Conservation (phyloP, 805 yeast species). For the Barnettozyma wickerhamii region DNA sequence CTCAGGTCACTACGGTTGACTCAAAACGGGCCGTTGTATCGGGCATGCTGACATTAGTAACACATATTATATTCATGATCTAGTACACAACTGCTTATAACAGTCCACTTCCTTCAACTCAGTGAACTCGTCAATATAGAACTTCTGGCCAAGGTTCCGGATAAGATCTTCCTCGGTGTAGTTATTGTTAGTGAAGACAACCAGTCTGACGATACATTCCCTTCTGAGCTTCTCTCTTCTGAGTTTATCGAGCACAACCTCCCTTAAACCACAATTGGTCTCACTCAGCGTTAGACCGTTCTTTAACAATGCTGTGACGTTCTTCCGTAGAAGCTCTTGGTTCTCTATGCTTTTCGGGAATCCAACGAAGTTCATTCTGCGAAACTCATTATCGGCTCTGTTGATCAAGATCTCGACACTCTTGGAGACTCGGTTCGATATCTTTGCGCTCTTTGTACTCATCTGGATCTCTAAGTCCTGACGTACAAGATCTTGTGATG, state of each 20-base stretch:
- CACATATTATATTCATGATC: too few species aligned
- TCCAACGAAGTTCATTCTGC: constrained; percentile 4
- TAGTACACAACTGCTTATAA: constrained; percentile 3
- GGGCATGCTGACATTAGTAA: too few species aligned
- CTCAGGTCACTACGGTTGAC: too few species aligned
- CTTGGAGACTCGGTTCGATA: constrained; percentile 19
- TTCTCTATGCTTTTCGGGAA: constrained; percentile 11
- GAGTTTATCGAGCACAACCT: constrained; percentile 16
- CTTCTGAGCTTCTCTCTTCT: constrained; percentile 19
- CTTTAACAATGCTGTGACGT: constrained; percentile 20
- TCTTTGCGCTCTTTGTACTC: constrained; percentile 10
- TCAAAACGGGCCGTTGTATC: too few species aligned
- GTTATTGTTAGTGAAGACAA: constrained; percentile 16
- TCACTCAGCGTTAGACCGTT: constrained; percentile 19
- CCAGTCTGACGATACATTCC: constrained; percentile 21
- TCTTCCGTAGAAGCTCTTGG: constrained; percentile 10
- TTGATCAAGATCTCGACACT: constrained; percentile 20
- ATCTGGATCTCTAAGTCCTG: constrained; percentile 13
- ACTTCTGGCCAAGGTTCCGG: constrained; percentile 19
- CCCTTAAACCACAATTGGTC: constrained; percentile 25
- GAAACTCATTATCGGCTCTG: constrained; percentile 25
- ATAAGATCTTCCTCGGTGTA: constrained; percentile 16
- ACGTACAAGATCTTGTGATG: constrained; percentile 17
- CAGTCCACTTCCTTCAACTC: constrained; percentile 13
- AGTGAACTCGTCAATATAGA: constrained; percentile 14